Conservation (phyloP, 257 asterid genomes). For the Lithospermum erythrorhizon region DNA sequence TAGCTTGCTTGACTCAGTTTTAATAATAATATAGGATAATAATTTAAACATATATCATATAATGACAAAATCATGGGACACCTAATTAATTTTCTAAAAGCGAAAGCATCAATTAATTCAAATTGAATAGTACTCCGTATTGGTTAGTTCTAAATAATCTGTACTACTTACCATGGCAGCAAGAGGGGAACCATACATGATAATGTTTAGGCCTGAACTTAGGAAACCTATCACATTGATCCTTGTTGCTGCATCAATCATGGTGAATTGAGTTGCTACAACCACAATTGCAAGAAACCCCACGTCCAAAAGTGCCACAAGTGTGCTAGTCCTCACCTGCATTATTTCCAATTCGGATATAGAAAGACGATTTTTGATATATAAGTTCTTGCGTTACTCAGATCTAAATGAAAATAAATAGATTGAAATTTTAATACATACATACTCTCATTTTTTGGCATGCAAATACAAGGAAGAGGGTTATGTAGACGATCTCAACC, state of each 20-base stretch:
- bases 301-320: slow-evolving; percentile 35
- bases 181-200: slow-evolving; percentile 86
- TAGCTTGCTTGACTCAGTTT: background rate
- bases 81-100: too few species aligned
- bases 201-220: slow-evolving; percentile 50
- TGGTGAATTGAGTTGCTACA: slow-evolving; percentile 19
- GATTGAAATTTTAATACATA: too few species aligned
- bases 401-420: too few species aligned
- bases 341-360: too few species aligned
- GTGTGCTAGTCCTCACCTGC: slow-evolving; percentile 14
- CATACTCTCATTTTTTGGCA: slow-evolving; percentile 31
- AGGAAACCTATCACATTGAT: slow-evolving; percentile 47
- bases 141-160: background rate
- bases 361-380: too few species aligned
- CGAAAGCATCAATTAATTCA: too few species aligned
- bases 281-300: slow-evolving; percentile 34
- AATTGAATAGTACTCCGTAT: too few species aligned
- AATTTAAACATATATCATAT: background rate
- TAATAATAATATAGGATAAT: background rate
- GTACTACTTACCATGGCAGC: slow-evolving; percentile 47
- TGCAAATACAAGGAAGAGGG: slow-evolving; percentile 43
- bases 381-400: too few species aligned
- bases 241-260: slow-evolving; percentile 27
- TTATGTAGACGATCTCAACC: slow-evolving; percentile 29
- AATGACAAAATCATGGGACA: background rate